Evolutionary conservation across 2,329 filamentous ascomycete species (phyloP), one percentile per base, ranked within the genome.

Genomic region (Epichloe aotearoae): DNA sequence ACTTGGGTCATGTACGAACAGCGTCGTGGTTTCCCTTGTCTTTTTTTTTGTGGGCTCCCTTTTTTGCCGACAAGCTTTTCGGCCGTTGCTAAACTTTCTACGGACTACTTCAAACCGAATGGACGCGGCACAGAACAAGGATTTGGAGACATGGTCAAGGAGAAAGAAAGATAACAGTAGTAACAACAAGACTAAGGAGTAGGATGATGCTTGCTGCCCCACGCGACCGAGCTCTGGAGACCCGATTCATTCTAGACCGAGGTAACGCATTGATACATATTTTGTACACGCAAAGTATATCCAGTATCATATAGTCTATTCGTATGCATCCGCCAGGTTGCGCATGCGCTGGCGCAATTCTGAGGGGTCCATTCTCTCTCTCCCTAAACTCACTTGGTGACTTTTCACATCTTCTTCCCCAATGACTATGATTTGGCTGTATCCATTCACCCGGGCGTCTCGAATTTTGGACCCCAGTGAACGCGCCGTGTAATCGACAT

Each of bases 381-480:
- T 68, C 39, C 39, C 64, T 19, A 65, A 53, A 5, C 57, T 76
- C 34, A 89, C 70, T n/a, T 72, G 75, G 39, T 73, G 71, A 14
- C 71, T 72, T n/a, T 71, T 67, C 2, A 86, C 66, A 57, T 90
- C 81, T 51, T 74, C 74, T 33, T 79, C 72, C 1, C 89, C 89
- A 11, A 93, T 71, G 1, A 89, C 80, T 34, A 88, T 74, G 49
- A 93, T 80, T 50, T 86, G 72, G 49, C 84, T 81, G 63, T 90
- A 93, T 40, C 82, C 83, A 65, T 82, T 84, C 46, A 67, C 63
- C 56, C 78, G 83, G n/a, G 88, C 88, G 61, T 86, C 80, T 34
- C 75, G 74, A 20, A 88, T 75, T 65, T 93, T 94, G 61, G 81
- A 78, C 2, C 75, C 73, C 8, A 94, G 64, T 1, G 77, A 73